Percentiles rank a stretch among this genome's conserved stretches.
phyloP scores from a whole-genome alignment of 768 basidiomycete genomes.

The Termitomyces sp. region DNA sequence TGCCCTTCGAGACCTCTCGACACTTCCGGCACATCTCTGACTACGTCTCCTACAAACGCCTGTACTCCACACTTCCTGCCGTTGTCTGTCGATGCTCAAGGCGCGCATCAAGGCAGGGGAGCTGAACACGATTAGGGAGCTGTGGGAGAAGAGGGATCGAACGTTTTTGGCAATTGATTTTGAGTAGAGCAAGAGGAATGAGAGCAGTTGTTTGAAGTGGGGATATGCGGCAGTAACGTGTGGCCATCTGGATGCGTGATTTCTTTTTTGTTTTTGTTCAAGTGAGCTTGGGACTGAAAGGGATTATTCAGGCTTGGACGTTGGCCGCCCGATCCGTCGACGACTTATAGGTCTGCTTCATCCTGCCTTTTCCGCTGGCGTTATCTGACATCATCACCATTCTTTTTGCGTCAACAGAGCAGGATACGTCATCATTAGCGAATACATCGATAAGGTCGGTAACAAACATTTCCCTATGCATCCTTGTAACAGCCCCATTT shows the following conservation, averaged over 20 bases:
- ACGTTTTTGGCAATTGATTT: constrained; percentile 77
- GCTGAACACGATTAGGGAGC: constrained; percentile 55
- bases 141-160: constrained; percentile 72
- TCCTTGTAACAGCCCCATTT: no score
- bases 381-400: not conserved
- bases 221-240: constrained; percentile 81
- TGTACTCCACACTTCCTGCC: constrained; percentile 70
- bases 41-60: not conserved
- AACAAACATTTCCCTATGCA: constrained; percentile 65
- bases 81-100: constrained; percentile 64
- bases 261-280: not conserved
- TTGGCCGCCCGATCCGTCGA: constrained; percentile 77
- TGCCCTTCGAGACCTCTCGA: no score
- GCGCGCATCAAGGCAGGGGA: constrained; percentile 65
- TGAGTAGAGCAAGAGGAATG: constrained; percentile 72
- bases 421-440: constrained; percentile 74
- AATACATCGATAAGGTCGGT: constrained; percentile 62
- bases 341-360: constrained; percentile 86
- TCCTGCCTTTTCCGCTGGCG: no score
- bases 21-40: no score
- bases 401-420: no score
- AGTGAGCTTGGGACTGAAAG: no score
- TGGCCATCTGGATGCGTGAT: constrained; percentile 63
- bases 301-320: constrained; percentile 59
- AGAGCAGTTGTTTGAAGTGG: constrained; percentile 70